Evolutionary conservation across 176 grass and related monocot species (phyloP).

Genomic region (Hsuehochloa calcarea): DNA sequence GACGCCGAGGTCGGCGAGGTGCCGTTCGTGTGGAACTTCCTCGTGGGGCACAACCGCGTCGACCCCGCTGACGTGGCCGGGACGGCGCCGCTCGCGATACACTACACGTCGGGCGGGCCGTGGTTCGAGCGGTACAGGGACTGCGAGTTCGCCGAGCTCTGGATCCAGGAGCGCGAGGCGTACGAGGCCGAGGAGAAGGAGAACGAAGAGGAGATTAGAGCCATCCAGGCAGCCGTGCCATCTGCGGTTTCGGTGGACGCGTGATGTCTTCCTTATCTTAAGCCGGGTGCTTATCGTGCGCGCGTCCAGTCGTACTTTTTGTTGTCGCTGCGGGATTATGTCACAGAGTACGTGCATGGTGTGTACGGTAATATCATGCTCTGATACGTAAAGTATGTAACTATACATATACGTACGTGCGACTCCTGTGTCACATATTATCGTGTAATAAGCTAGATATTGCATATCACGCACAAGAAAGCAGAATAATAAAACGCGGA

Average conservation of each 20-base stretch:
- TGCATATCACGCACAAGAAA: neutral
- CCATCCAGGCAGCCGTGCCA: neutral
- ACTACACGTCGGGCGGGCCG: slow-evolving; percentile 81
- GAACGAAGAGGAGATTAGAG: neutral
- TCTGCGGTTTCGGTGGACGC: slow-evolving; percentile 15
- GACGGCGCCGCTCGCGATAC: slow-evolving; percentile 58
- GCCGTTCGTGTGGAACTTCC: slow-evolving; percentile 86
- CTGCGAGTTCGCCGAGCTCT: slow-evolving; percentile 83
- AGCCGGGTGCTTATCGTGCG: too few species aligned
- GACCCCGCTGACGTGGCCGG: slow-evolving; percentile 41
- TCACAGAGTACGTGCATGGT: neutral
- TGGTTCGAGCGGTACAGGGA: slow-evolving; percentile 79
- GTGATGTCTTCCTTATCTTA: neutral
- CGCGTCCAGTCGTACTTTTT: neutral
- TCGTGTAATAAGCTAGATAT: neutral
- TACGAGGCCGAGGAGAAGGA: slow-evolving; percentile 39
- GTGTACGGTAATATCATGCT: neutral
- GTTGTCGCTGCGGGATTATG: neutral
- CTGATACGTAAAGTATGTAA: neutral
- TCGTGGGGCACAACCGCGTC: slow-evolving; percentile 83
- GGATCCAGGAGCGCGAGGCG: slow-evolving; percentile 58
- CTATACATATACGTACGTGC: neutral
- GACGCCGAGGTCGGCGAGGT: slow-evolving; percentile 79
- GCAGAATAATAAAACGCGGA: neutral
- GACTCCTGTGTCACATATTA: neutral